Evolutionary conservation across 768 basidiomycete genomes (phyloP), one percentile per base, ranked within the genome.

Genomic region (Lentinus brumalis): DNA sequence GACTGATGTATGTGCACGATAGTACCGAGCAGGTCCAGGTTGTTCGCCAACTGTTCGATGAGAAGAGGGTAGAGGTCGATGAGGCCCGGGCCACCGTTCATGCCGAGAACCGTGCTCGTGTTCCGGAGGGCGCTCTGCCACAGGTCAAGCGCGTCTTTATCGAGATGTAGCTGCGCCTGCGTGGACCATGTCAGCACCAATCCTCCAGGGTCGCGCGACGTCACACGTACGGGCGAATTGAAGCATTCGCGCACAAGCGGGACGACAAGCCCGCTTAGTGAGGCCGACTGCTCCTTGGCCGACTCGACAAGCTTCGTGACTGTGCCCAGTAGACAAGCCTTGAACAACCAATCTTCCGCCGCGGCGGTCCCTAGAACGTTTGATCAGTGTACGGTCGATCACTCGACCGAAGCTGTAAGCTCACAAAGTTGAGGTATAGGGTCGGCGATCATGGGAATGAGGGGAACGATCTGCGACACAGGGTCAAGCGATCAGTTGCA

Each of bases 91-190:
- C 72, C 75, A 1, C 81, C 81, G 53, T 78, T 73, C n/a, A 74
- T 66, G 60, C 75, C 80, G 11, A 81, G 75, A 8, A 92, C 70
- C 1, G 79, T 76, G 1, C 79, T 71, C 1, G 89, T 81, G 67
- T 92, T 91, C 50, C 86, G 81, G 40, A 95, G 75, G 1, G 89
- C 83, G 35, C 82, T 77, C 26, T 81, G 77, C 94, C 94, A 96
- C 11, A 96, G 82, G 44, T 77, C 79, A 50, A 94, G 71, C 0
- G 84, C 89, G 71, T 96, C 94, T 61, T 86, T 85, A 65, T 96
- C 93, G 26, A 96, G 80, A 62, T 89, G 81, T 39, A 81, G 74
- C n/a, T 81, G 79, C 32, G 79, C 80, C 91, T 93, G 51, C 21
- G 38, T 12, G 1, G 46, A 30, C 11, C 0, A 5, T 26, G 7